Evolutionary conservation across 805 yeast species (phyloP).

Genomic region (Vanderwaltozyma yarrowii): DNA sequence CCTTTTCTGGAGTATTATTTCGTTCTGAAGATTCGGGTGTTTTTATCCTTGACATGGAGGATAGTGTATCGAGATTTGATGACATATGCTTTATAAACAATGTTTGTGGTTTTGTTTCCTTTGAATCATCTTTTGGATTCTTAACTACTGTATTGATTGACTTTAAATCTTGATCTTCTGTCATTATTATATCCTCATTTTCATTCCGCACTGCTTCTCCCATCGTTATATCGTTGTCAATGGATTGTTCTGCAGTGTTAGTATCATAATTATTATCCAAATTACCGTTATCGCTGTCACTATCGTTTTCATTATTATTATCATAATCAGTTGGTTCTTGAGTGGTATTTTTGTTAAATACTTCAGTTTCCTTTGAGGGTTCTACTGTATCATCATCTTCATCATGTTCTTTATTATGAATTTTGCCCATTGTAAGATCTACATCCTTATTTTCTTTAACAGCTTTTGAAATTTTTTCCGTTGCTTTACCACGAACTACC

Average conservation of each 20-base stretch:
- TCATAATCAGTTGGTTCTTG: too few relatives aligned
- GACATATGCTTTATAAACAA: constrained; percentile 1
- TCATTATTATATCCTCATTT: too few relatives aligned
- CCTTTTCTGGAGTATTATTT: neutral
- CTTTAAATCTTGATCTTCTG: too few relatives aligned
- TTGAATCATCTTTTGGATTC: neutral
- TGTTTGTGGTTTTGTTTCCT: neutral
- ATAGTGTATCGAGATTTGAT: neutral
- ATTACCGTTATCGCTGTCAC: too few relatives aligned
- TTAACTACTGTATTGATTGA: too few relatives aligned
- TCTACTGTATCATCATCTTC: neutral
- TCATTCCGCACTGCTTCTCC: too few relatives aligned
- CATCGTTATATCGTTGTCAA: too few relatives aligned
- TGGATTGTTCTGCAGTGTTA: too few relatives aligned
- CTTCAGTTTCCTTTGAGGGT: too few relatives aligned
- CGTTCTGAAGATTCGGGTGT: constrained; percentile 2
- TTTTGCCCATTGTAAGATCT: constrained; percentile 9
- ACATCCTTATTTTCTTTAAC: constrained; percentile 43
- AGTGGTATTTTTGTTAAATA: too few relatives aligned
- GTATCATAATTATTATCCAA: too few relatives aligned
- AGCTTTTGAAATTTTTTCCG: constrained; percentile 43
- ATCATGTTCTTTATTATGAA: neutral
- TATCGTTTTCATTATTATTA: neutral
- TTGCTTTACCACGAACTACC: constrained; percentile 59
- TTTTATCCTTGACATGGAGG: neutral